These are phyloP conservation scores for Microthlaspi erraticum DNA, from an alignment of 345 rosid species.

Conservation along the genomic window DNA sequence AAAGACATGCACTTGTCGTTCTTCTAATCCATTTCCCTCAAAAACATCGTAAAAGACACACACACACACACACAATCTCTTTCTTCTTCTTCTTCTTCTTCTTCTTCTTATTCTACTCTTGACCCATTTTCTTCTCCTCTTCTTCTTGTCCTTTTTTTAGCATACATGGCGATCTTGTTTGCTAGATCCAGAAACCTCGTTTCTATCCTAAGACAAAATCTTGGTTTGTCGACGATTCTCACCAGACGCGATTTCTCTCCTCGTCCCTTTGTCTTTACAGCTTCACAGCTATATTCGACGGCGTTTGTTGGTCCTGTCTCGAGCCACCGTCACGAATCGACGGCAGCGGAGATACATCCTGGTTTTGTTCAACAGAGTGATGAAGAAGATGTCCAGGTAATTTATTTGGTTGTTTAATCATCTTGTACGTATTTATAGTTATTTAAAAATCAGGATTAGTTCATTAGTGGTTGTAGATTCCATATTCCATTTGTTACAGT, in stretches of 20 bases:
- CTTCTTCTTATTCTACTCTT: conserved; percentile 3
- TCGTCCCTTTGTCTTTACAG: conserved; percentile 6
- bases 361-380: conserved; percentile 42
- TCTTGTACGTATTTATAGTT: not conserved
- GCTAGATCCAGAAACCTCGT: conserved; percentile 49
- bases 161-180: conserved; percentile 52
- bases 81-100: no score
- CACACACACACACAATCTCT: not conserved
- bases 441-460: not conserved
- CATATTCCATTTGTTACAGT: no score
- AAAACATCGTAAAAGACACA: conserved; percentile 25
- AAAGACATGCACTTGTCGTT: conserved; percentile 40
- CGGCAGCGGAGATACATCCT: conserved; percentile 46
- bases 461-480: not conserved
- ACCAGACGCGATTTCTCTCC: conserved; percentile 1
- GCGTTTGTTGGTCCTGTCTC: not conserved
- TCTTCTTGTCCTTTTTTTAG: not conserved
- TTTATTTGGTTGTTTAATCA: not conserved
- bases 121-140: conserved; percentile 5
- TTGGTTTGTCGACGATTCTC: conserved; percentile 27
- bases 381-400: conserved; percentile 43
- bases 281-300: conserved; percentile 17
- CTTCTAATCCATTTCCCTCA: conserved; percentile 24
- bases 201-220: conserved; percentile 39
- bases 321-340: conserved; percentile 50